phyloP scores from a whole-genome alignment of 108 stramenopile genomes.

The Discostella pseudostelligera region DNA sequence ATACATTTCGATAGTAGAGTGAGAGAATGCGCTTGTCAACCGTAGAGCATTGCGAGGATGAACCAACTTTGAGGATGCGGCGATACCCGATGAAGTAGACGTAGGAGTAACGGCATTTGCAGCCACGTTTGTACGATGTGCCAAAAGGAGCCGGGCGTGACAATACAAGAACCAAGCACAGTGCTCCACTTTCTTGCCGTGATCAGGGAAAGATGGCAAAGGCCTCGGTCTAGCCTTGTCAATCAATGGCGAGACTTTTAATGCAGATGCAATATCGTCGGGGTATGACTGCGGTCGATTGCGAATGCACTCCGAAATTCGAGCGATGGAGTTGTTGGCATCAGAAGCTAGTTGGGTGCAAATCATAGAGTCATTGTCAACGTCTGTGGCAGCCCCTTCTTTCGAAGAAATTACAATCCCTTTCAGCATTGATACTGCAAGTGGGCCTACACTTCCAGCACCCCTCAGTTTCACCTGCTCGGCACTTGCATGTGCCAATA shows the following conservation, averaged over 20 bases:
- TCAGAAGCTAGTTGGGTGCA: conserved; percentile 23
- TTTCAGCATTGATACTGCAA: conserved; percentile 30
- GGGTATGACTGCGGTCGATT: conserved; percentile 11
- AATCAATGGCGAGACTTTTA: conserved; percentile 32
- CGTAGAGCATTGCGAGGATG: conserved; percentile 31
- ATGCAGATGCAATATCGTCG: conserved; percentile 41
- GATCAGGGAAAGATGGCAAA: conserved; percentile 3
- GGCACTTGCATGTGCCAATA: conserved; percentile 18
- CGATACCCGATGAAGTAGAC: conserved; percentile 1
- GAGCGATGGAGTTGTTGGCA: conserved; percentile 27
- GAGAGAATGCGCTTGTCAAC: conserved; percentile 25
- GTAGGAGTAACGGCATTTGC: conserved; percentile 16
- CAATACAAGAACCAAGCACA: conserved; percentile 25
- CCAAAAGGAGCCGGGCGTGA: conserved; percentile 37
- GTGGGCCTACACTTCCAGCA: conserved; percentile 18
- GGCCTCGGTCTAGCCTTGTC: conserved; percentile 10
- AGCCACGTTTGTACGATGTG: conserved; percentile 25
- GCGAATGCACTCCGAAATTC: conserved; percentile 27
- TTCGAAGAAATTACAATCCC: conserved; percentile 16
- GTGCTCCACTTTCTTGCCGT: conserved; percentile 8
- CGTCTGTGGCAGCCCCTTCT: conserved; percentile 20
- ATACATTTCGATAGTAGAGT: conserved; percentile 37
- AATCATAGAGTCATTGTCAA: conserved; percentile 4
- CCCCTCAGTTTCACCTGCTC: conserved; percentile 8
- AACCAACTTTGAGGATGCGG: conserved; percentile 20